Evolutionary conservation across 225 moss, liverwort and hornwort species (phyloP), one percentile per base, ranked within the genome.

Genomic region (Sphagnum contortum): DNA sequence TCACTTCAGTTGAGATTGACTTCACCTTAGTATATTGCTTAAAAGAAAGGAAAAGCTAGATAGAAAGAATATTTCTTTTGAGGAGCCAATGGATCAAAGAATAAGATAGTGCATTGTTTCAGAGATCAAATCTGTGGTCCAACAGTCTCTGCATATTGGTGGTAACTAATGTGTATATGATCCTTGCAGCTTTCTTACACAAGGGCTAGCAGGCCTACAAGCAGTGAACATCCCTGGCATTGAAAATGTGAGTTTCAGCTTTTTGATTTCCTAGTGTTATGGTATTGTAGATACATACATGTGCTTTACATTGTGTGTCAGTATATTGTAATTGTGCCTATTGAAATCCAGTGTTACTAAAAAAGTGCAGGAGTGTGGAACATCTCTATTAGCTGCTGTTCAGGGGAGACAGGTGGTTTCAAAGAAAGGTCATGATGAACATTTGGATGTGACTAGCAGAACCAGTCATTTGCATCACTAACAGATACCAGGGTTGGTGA

Each of bases 201-300:
- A 92, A 63, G 96, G 96, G 57, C 74, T 98, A 65, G 96, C 96
- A 59, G 96, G 96, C 55, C 80, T 98, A 57, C 90, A 91, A 72
- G 79, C 67, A 66, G 89, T 98, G 48, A 69, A 79, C 48, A 75
- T 91, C 54, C 81, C 72, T 12, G 96, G 96, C 57, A 87, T 98
- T 68, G 96, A 98, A 65, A 98, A 98, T 79, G 96, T 96, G 75
- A 77, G 80, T 55, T 3, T 47, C 29, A 29, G 62, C 8, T 14
- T 62, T 62, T 8, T 14, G 45, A 6, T 29, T 2, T 47, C 12
- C 4, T 62, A 13, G 12, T 12, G 47, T 61, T 14, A 48, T 12
- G 56, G 13, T 12, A 8, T 13, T 57, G 11, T 57, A 57, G 11
- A 11, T 29, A 29, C 29, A 29, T 29, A 29, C 29, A 29, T 29